Conservation (phyloP, 768 basidiomycete species). For the Pleurotus djamor region DNA sequence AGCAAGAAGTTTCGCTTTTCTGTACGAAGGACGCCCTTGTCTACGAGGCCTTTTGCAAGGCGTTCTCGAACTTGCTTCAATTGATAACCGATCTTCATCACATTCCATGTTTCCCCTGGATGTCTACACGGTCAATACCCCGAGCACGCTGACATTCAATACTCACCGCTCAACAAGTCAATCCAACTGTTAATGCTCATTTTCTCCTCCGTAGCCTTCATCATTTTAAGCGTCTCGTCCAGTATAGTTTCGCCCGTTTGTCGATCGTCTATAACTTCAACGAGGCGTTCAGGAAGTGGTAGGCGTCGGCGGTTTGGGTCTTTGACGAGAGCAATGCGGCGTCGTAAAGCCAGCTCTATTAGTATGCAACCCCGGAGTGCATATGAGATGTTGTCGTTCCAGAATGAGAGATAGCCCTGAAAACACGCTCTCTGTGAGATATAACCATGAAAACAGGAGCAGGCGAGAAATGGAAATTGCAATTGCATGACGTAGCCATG, state of each 20-base stretch:
- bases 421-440: conserved; percentile 2
- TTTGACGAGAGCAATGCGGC: conserved; percentile 87
- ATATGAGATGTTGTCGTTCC: conserved; percentile 99
- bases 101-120: conserved; percentile 98
- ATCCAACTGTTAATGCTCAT: conserved; percentile 91
- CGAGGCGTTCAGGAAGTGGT: conserved; percentile 76
- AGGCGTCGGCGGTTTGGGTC: conserved; percentile 77
- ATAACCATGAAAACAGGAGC: conserved; percentile 4
- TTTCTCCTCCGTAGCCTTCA: conserved; percentile 82
- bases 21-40: conserved; percentile 98
- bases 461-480: background rate
- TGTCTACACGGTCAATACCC: background rate
- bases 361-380: conserved; percentile 98
- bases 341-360: conserved; percentile 93
- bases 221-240: conserved; percentile 95
- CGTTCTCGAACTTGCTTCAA: conserved; percentile 98
- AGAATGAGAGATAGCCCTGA: conserved; percentile 92
- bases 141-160: background rate
- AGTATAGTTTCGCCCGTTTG: conserved; percentile 96
- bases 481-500: no score
- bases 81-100: conserved; percentile 99
- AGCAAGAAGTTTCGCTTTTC: conserved; percentile 98
- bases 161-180: conserved; percentile 89
- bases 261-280: conserved; percentile 90
- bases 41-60: conserved; percentile 94